Percentiles rank a stretch among this genome's conserved stretches.
Conservation (phyloP, 306 rosid species). For the Ormosia emarginata region DNA sequence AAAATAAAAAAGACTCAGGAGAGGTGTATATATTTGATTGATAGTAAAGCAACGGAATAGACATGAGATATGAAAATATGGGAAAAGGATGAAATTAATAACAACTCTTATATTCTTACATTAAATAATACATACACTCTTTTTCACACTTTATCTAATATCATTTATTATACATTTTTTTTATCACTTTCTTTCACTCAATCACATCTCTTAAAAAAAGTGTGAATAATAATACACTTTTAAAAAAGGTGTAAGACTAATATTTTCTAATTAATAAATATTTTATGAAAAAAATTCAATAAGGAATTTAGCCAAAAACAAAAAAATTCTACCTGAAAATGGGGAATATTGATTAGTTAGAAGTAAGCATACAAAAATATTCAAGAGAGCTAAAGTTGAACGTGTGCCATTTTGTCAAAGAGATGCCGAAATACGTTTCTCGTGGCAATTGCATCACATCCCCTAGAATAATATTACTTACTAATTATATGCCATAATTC, state of each 20-base stretch:
- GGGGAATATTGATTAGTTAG: conserved; percentile 1
- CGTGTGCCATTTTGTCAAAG: not conserved
- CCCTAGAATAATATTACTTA: not conserved
- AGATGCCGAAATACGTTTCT: not conserved
- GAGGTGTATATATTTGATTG: too few species aligned
- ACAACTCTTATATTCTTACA: too few species aligned
- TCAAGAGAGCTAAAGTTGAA: not conserved
- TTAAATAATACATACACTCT: too few species aligned
- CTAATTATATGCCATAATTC: not conserved
- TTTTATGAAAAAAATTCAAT: not conserved
- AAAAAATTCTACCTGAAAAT: not conserved
- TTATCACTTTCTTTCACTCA: too few species aligned
- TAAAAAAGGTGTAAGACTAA: too few species aligned
- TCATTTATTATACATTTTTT: too few species aligned
- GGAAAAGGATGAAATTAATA: not conserved
- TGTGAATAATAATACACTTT: too few species aligned
- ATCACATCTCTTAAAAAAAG: too few species aligned
- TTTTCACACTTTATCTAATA: too few species aligned
- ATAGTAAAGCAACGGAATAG: not conserved
- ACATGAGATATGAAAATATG: not conserved
- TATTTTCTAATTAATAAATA: not conserved
- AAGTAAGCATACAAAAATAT: not conserved
- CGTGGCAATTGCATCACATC: not conserved
- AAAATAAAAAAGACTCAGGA: not conserved
- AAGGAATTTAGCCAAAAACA: not conserved